Evolutionary conservation across 176 grass and related monocot species (phyloP).

Genomic region (Olyra latifolia): DNA sequence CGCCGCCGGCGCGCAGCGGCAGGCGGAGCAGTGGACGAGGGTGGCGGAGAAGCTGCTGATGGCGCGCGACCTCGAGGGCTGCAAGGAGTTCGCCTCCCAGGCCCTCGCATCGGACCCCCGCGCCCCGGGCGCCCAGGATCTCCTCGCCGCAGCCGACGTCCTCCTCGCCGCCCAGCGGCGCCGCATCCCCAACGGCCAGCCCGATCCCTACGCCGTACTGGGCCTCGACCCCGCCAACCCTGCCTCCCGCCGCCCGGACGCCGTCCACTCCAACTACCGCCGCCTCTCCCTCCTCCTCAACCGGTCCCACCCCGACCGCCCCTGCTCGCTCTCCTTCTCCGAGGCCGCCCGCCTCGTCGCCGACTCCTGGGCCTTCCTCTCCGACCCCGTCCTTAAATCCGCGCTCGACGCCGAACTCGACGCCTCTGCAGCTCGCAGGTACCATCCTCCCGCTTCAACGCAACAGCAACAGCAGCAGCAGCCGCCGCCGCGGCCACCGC

Average conservation of each 20-base stretch:
- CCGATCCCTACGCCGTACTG: conserved; percentile 71
- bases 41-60: conserved; percentile 65
- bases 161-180: conserved; percentile 51
- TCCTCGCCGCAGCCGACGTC: conserved; percentile 59
- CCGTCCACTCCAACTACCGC: conserved; percentile 48
- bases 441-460: conserved; percentile 1
- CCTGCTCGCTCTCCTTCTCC: conserved; percentile 31
- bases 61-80: conserved; percentile 65
- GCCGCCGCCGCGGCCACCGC: background rate
- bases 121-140: conserved; percentile 52
- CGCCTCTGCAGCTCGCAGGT: conserved; percentile 29
- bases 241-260: conserved; percentile 40
- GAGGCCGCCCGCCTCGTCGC: conserved; percentile 62
- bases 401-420: conserved; percentile 60
- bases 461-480: background rate
- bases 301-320: conserved; percentile 26
- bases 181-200: conserved; percentile 42
- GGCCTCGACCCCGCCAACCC: conserved; percentile 53
- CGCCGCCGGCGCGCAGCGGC: conserved; percentile 28
- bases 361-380: conserved; percentile 66
- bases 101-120: conserved; percentile 60
- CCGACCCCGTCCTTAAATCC: conserved; percentile 56
- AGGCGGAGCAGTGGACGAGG: conserved; percentile 48
- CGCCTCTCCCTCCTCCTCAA: conserved; percentile 63
- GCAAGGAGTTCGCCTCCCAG: conserved; percentile 71